phyloP scores from a whole-genome alignment of 352 stramenopile species.

The Phytophthora podocarpi region DNA sequence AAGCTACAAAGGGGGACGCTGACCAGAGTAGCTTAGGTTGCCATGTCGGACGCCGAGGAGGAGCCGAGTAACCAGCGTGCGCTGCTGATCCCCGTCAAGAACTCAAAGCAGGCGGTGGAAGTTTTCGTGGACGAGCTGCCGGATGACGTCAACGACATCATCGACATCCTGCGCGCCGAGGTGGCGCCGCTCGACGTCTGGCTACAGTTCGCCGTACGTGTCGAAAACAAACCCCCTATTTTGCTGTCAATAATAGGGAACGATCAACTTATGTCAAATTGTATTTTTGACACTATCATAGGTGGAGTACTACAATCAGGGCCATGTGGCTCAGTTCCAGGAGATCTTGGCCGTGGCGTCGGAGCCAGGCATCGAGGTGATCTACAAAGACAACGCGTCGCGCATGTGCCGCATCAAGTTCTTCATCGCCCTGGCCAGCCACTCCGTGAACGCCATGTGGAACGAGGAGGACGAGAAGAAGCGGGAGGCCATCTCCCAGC shows the following conservation, averaged over 20 bases:
- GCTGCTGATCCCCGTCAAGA: conserved; percentile 91
- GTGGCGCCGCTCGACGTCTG: conserved; percentile 91
- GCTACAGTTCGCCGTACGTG: conserved; percentile 88
- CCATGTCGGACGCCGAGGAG: conserved; percentile 44
- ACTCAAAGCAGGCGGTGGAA: conserved; percentile 89
- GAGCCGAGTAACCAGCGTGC: conserved; percentile 56
- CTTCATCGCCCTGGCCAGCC: conserved; percentile 85
- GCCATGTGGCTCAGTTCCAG: conserved; percentile 79
- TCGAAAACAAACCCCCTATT: background rate
- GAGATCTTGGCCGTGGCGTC: conserved; percentile 85
- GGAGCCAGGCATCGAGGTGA: conserved; percentile 84
- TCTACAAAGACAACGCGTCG: conserved; percentile 88
- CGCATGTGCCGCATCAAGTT: conserved; percentile 90
- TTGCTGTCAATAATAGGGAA: no score
- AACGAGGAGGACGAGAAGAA: conserved; percentile 91
- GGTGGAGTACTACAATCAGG: conserved; percentile 91
- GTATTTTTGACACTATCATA: conserved; percentile 14
- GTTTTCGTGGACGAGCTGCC: conserved; percentile 91
- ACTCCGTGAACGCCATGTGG: conserved; percentile 90
- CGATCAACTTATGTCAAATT: conserved; percentile 1
- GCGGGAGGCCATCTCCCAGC: conserved; percentile 76
- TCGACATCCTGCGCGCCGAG: conserved; percentile 91
- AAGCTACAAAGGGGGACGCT: conserved; percentile 7
- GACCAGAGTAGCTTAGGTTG: conserved; percentile 10
- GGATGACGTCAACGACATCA: conserved; percentile 91